A percentile compares a stretch with the other conserved stretches of the same genome.
phyloP scores from a whole-genome alignment of 2,329 filamentous ascomycete genomes.

The Pseudovirgaria hyperparasitica region DNA sequence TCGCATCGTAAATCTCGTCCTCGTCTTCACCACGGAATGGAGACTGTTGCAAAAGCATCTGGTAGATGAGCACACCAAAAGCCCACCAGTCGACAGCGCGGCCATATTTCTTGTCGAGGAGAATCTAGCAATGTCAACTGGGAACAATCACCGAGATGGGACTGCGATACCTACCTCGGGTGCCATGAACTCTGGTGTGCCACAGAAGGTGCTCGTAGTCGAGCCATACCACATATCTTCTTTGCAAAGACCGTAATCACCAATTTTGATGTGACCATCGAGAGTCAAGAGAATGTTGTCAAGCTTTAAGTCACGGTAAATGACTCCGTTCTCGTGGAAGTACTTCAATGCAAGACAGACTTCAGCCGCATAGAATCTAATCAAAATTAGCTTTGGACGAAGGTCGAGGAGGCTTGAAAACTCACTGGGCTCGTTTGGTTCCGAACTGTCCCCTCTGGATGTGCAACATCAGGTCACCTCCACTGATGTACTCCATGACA shows the following conservation, averaged over 20 bases:
- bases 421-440: conserved; percentile 87
- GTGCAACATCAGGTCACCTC: conserved; percentile 97
- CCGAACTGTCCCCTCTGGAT: conserved; percentile 96
- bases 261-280: conserved; percentile 97
- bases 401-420: conserved; percentile 15
- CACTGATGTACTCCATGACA: conserved; percentile 98
- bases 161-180: conserved; percentile 56
- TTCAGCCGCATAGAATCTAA: conserved; percentile 88
- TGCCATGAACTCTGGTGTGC: conserved; percentile 99
- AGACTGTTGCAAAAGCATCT: conserved; percentile 98
- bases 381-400: conserved; percentile 9
- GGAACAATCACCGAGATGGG: conserved; percentile 15
- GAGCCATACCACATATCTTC: conserved; percentile 99
- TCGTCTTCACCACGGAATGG: conserved; percentile 98
- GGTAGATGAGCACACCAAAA: conserved; percentile 96
- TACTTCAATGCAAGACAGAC: conserved; percentile 96
- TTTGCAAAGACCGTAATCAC: conserved; percentile 96
- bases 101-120: conserved; percentile 96
- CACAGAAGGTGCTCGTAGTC: conserved; percentile 95
- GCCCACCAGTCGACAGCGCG: conserved; percentile 99
- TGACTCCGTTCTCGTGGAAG: conserved; percentile 98
- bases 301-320: conserved; percentile 74
- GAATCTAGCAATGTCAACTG: conserved; percentile 46
- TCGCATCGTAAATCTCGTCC: conserved; percentile 98
- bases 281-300: conserved; percentile 87